Percentiles rank a stretch among this genome's conserved stretches.
Conservation (phyloP, 1,284 basidiomycete genomes). For the Termitomyces sp. region DNA sequence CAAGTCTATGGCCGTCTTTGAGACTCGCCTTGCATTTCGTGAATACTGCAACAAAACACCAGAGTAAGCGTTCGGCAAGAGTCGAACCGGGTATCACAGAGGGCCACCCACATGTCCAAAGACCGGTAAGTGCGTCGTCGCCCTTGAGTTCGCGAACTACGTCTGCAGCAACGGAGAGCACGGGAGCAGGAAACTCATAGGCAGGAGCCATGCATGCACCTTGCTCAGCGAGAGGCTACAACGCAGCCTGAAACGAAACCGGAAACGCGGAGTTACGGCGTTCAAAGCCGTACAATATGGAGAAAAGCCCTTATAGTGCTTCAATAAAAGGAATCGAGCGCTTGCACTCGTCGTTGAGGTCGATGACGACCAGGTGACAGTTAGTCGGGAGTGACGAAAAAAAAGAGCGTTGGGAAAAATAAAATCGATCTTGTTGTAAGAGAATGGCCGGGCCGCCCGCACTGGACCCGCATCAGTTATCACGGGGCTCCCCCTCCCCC, state of each 20-base stretch:
- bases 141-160: constrained; percentile 63
- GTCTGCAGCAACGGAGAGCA: constrained; percentile 60
- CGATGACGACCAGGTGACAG: constrained; percentile 3
- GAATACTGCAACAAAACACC: constrained; percentile 53
- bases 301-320: too few species aligned
- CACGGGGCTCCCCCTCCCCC: constrained; percentile 7
- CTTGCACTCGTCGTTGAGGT: constrained; percentile 5
- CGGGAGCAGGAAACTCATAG: constrained; percentile 47
- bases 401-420: constrained; percentile 10
- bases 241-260: constrained; percentile 7
- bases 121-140: constrained; percentile 52
- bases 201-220: constrained; percentile 11
- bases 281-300: not conserved
- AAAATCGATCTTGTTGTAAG: constrained; percentile 15
- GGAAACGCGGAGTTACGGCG: constrained; percentile 12
- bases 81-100: constrained; percentile 4
- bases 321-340: too few species aligned
- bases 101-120: constrained; percentile 56
- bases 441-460: constrained; percentile 8
- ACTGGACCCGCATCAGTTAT: constrained; percentile 10
- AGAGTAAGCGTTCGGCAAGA: constrained; percentile 1
- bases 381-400: constrained; percentile 2
- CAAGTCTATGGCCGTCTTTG: constrained; percentile 71
- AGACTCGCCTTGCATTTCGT: constrained; percentile 78
- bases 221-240: not conserved